Evolutionary conservation across 2,329 filamentous ascomycete species (phyloP).

Genomic region (Dactylellina parvicollis): DNA sequence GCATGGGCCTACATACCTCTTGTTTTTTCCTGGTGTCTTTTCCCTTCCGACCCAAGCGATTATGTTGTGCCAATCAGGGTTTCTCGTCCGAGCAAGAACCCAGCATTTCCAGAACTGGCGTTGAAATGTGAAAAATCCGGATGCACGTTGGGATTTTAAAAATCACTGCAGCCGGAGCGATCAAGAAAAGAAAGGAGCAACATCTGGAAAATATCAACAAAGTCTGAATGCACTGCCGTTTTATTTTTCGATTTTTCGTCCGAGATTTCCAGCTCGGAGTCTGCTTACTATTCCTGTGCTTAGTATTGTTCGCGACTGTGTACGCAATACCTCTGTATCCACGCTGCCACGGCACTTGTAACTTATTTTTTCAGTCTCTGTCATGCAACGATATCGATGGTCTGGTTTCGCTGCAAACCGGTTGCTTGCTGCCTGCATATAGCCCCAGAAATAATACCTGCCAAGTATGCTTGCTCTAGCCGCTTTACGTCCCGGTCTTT

Average conservation of each 20-base stretch:
- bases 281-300: neutral
- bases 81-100: slow-evolving; percentile 26
- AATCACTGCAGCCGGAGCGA: neutral
- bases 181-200: slow-evolving; percentile 29
- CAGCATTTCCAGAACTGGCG: slow-evolving; percentile 3
- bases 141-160: slow-evolving; percentile 11
- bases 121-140: neutral
- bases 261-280: slow-evolving; percentile 9
- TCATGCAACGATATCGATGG: slow-evolving; percentile 1
- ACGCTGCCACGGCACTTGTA: slow-evolving; percentile 12
- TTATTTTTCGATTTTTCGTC: slow-evolving; percentile 28
- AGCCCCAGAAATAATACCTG: slow-evolving; percentile 47
- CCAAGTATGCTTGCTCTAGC: slow-evolving; percentile 52
- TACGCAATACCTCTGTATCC: slow-evolving; percentile 1
- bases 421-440: slow-evolving; percentile 44
- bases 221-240: slow-evolving; percentile 7
- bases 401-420: slow-evolving; percentile 17
- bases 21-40: slow-evolving; percentile 44
- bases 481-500: slow-evolving; percentile 49
- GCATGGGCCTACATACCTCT: slow-evolving; percentile 44
- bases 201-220: neutral
- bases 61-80: slow-evolving; percentile 42
- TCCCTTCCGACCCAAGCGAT: slow-evolving; percentile 52
- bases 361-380: neutral
- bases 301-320: neutral